Conservation (phyloP, 192 early-diverging fungal species). For the Backusella westeae region DNA sequence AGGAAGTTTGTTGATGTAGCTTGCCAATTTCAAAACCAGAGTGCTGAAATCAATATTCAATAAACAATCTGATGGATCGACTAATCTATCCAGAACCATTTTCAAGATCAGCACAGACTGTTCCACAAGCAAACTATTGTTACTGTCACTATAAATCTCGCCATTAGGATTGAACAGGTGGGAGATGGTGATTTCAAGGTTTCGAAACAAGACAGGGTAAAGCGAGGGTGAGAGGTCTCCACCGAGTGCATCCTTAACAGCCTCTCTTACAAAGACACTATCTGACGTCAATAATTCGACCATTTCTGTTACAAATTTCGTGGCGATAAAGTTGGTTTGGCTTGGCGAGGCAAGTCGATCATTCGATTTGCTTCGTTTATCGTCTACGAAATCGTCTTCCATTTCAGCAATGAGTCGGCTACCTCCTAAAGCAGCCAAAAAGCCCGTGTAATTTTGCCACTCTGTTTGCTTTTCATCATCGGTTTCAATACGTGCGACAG, state of each 20-base stretch:
- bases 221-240: constrained; percentile 64
- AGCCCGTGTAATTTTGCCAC: constrained; percentile 79
- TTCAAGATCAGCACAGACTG: constrained; percentile 66
- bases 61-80: constrained; percentile 45
- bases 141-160: constrained; percentile 46
- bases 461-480: constrained; percentile 53
- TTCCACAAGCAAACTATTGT: constrained; percentile 66
- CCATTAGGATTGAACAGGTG: constrained; percentile 61
- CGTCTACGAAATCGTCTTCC: background rate
- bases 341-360: constrained; percentile 1
- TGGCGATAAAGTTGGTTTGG: constrained; percentile 42
- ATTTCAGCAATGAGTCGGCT: constrained; percentile 41
- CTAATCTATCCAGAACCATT: constrained; percentile 61
- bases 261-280: constrained; percentile 69
- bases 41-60: constrained; percentile 62
- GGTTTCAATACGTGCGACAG: background rate
- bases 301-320: constrained; percentile 69
- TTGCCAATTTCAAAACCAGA: constrained; percentile 58
- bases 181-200: constrained; percentile 50
- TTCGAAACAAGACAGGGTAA: constrained; percentile 58
- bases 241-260: constrained; percentile 73
- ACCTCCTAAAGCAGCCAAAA: constrained; percentile 72
- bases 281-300: constrained; percentile 72
- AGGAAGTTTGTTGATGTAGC: constrained; percentile 63
- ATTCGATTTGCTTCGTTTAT: background rate